Evolutionary conservation across 2,329 filamentous ascomycete genomes (phyloP), one percentile per base, ranked within the genome.

Genomic region (Stemphylium vesicarium): DNA sequence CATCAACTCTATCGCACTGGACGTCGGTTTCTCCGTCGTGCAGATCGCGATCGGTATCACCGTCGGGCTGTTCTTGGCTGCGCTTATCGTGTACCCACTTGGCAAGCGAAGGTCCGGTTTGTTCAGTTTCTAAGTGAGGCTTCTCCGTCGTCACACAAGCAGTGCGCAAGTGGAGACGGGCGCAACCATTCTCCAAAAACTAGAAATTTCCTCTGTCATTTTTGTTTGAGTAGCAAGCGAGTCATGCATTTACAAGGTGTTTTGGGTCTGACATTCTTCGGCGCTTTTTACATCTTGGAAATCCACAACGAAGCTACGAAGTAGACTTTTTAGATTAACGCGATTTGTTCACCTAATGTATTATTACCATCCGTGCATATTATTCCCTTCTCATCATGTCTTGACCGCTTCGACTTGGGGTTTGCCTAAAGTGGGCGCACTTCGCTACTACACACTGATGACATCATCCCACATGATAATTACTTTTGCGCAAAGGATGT

Each of bases 1-100:
- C 7, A 50, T 80, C 32, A 81, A 81, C 52, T 75, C 69, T 22
- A 74, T 80, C 45, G 79, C 79, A 6, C 77, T 82, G 16, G 79
- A 75, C 20, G 80, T 82, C 3, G 77, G 78, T 8, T 81, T 79
- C 55, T 75, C 69, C 0, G 79, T 82, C 4, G 76, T 82, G 42
- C 79, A 82, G 64, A 78, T 82, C 12, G 80, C 80, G 0, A 81
- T 82, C 59, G 80, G 80, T 3, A 82, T 82, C 44, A 82, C 79
- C 0, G 80, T 82, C 0, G 80, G 80, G 0, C 57, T 82, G 50
- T 82, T 82, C 58, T 60, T 82, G 44, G 77, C 76, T 36, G 79
- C 80, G 3, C 69, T 81, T 37, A 68, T 81, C 6, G 79, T 82
- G 4, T 82, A 82, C 69, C 80, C 80, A 1, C 71, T 80, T 29